Conservation (phyloP, 2,329 filamentous ascomycete species). For the Ciborinia camelliae region DNA sequence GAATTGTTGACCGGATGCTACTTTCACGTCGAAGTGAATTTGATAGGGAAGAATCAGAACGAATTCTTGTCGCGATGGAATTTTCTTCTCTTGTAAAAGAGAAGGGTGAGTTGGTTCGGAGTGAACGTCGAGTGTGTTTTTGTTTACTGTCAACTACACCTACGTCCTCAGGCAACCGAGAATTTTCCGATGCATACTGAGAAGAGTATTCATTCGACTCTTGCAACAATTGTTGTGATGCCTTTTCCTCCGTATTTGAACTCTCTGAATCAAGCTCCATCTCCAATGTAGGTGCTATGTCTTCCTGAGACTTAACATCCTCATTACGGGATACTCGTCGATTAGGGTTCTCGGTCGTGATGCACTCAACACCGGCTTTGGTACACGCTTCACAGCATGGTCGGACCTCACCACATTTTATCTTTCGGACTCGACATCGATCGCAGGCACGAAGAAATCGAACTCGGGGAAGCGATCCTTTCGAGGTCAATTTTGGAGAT, state of each 20-base stretch:
- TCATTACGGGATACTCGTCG: not conserved
- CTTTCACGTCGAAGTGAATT: conserved; percentile 1
- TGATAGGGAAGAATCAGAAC: not conserved
- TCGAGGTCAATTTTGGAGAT: not conserved
- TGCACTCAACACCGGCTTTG: not conserved
- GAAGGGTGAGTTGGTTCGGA: not conserved
- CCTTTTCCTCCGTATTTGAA: conserved; percentile 4
- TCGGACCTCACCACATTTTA: not conserved
- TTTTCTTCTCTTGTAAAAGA: not conserved
- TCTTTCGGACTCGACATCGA: conserved; percentile 3
- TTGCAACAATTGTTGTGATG: conserved; percentile 16
- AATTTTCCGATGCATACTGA: conserved; percentile 13
- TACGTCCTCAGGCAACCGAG: conserved; percentile 7
- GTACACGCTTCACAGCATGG: conserved; percentile 8
- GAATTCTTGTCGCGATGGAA: not conserved
- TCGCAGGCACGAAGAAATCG: not conserved
- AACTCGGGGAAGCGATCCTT: not conserved
- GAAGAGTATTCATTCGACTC: conserved; percentile 19
- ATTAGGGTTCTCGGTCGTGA: not conserved
- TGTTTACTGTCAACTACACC: not conserved
- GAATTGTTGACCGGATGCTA: conserved; percentile 3
- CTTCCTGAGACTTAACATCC: not conserved
- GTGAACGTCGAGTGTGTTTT: conserved; percentile 1
- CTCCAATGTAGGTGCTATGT: not conserved
- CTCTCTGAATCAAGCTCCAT: conserved; percentile 13